Conservation (phyloP, 495 filamentous ascomycete species). For the Hypoxylon perforatum region DNA sequence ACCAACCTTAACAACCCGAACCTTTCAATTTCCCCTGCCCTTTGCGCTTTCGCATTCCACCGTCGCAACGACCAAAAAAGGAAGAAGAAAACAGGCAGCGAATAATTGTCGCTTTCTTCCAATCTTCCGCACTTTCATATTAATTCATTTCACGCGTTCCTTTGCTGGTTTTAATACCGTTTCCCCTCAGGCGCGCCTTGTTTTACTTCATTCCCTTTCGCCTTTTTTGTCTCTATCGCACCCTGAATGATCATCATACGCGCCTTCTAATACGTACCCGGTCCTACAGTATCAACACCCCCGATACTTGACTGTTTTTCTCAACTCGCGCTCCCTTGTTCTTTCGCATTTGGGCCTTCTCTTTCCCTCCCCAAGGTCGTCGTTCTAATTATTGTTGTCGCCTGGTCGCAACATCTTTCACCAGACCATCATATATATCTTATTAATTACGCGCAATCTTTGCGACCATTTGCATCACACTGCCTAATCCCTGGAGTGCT, state of each 20-base stretch:
- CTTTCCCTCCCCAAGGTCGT: slow-evolving; percentile 16
- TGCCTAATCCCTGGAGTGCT: slow-evolving; percentile 7
- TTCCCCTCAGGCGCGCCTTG: slow-evolving; percentile 38
- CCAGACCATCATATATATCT: slow-evolving; percentile 12
- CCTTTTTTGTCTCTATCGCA: slow-evolving; percentile 40
- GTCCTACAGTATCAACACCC: slow-evolving; percentile 18
- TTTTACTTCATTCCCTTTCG: slow-evolving; percentile 23
- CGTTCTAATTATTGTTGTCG: slow-evolving; percentile 47
- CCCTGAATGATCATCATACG: slow-evolving; percentile 39
- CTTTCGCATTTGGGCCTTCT: slow-evolving; percentile 22
- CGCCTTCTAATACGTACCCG: slow-evolving; percentile 35
- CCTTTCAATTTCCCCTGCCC: slow-evolving; percentile 26
- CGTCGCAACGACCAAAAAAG: slow-evolving; percentile 33
- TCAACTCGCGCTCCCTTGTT: slow-evolving; percentile 30
- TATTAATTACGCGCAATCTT: slow-evolving; percentile 36
- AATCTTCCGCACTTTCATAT: slow-evolving; percentile 31
- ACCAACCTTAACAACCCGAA: slow-evolving; percentile 11
- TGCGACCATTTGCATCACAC: slow-evolving; percentile 32
- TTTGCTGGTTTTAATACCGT: slow-evolving; percentile 46
- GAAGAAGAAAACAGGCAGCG: slow-evolving; percentile 22
- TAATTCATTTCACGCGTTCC: slow-evolving; percentile 40
- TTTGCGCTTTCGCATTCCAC: slow-evolving; percentile 19
- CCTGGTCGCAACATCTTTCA: slow-evolving; percentile 45
- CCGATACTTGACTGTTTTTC: slow-evolving; percentile 29
- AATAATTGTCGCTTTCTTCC: slow-evolving; percentile 37